These are phyloP conservation scores for Hypoxylon sp. DNA, from an alignment of 2,329 filamentous ascomycete genomes.

Conservation along the genomic window DNA sequence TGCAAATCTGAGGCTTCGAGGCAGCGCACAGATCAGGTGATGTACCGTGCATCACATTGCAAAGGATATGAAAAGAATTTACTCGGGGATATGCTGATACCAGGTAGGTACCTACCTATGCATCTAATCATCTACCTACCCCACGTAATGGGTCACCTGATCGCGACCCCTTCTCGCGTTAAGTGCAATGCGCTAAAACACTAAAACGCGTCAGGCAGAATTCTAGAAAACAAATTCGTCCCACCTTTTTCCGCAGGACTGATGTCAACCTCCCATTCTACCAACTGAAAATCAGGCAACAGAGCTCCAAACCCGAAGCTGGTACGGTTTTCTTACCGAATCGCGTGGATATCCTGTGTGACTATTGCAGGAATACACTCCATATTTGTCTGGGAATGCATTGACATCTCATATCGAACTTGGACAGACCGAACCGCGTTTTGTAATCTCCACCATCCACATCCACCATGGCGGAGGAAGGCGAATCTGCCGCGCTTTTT, in stretches of 20 bases:
- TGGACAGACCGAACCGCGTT: slow-evolving; percentile 24
- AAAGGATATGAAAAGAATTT: background rate
- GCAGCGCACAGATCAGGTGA: background rate
- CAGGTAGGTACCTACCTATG: no score
- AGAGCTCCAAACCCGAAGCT: background rate
- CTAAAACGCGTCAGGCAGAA: slow-evolving; percentile 38
- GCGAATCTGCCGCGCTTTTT: slow-evolving; percentile 43
- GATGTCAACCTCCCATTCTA: slow-evolving; percentile 31
- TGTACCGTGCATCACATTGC: background rate
- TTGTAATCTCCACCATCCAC: slow-evolving; percentile 8
- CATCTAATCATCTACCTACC: slow-evolving; percentile 12
- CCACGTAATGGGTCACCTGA: slow-evolving; percentile 35
- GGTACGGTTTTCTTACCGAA: background rate
- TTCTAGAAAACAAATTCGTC: slow-evolving; percentile 38
- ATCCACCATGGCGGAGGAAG: slow-evolving; percentile 49
- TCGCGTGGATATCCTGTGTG: background rate
- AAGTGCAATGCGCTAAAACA: slow-evolving; percentile 35
- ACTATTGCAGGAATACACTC: background rate
- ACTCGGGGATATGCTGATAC: background rate
- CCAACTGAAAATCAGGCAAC: slow-evolving; percentile 7
- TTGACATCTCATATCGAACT: slow-evolving; percentile 1
- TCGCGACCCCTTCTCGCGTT: slow-evolving; percentile 41
- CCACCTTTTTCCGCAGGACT: slow-evolving; percentile 30
- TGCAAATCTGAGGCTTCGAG: background rate
- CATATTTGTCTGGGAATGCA: slow-evolving; percentile 20